Evolutionary conservation across 257 asterid species (phyloP).

Genomic region (Primulina huaijiensis): DNA sequence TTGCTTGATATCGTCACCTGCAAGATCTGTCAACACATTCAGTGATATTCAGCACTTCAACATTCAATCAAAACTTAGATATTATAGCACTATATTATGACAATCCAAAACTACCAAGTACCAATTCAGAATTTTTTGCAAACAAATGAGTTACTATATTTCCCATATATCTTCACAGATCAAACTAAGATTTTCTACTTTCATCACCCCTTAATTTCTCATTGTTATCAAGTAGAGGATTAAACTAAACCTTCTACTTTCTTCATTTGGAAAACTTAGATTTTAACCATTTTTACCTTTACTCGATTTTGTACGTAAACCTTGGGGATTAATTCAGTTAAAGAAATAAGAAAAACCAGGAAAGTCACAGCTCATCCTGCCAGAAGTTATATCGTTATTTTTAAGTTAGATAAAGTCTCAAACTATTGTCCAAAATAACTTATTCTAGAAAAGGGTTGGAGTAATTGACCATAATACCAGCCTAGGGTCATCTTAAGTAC

Average conservation of each 20-base stretch:
- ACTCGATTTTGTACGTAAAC: not conserved
- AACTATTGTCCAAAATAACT: not conserved
- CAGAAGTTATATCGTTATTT: slow-evolving; percentile 8
- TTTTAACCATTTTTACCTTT: too few relatives aligned
- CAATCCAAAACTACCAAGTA: slow-evolving; percentile 3
- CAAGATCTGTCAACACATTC: slow-evolving; percentile 40
- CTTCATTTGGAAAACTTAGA: not conserved
- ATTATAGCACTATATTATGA: slow-evolving; percentile 4
- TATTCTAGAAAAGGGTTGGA: not conserved
- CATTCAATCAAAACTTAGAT: slow-evolving; percentile 10
- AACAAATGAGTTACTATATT: not conserved
- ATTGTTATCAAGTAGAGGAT: not conserved
- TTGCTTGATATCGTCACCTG: slow-evolving; percentile 50
- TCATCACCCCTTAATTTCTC: not conserved
- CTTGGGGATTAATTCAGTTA: slow-evolving; percentile 4
- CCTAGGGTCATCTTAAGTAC: not conserved
- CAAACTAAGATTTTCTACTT: slow-evolving; percentile 8
- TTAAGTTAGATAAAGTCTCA: not conserved
- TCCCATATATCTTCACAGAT: slow-evolving; percentile 5
- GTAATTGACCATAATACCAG: not conserved
- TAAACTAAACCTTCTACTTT: not conserved
- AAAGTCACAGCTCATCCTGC: not conserved
- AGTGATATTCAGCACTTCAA: slow-evolving; percentile 29
- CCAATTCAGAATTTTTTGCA: not conserved
- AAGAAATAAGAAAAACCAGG: not conserved